Evolutionary conservation across 306 rosid genomes (phyloP).

Genomic region (Calophaca sinica): DNA sequence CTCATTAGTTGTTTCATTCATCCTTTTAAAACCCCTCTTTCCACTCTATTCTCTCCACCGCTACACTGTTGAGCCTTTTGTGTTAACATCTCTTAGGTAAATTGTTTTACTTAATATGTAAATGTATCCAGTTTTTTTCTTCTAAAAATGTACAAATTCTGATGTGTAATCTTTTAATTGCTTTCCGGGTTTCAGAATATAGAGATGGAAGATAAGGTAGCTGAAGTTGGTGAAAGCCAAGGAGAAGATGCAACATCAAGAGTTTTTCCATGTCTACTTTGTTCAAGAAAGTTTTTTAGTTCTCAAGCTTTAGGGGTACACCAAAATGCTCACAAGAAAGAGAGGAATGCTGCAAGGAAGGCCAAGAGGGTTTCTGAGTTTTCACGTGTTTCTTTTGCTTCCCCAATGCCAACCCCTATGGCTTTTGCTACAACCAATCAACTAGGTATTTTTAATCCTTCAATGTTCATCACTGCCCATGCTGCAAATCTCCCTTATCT

Average conservation of each 20-base stretch:
- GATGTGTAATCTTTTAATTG: background rate
- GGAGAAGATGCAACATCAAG: conserved; percentile 53
- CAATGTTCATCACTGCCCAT: conserved; percentile 61
- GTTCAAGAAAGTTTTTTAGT: conserved; percentile 80
- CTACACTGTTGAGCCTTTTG: conserved; percentile 20
- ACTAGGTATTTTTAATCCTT: conserved; percentile 52
- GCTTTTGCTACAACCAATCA: conserved; percentile 59
- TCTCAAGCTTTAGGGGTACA: conserved; percentile 94
- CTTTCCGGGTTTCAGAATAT: conserved; percentile 36
- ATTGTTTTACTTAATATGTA: background rate
- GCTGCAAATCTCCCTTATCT: conserved; percentile 57
- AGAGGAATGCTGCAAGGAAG: conserved; percentile 76
- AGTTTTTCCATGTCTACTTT: conserved; percentile 74
- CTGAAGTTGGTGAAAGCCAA: conserved; percentile 16
- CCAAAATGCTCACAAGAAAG: conserved; percentile 93
- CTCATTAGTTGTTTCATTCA: background rate
- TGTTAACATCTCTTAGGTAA: conserved; percentile 40
- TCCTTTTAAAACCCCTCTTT: background rate
- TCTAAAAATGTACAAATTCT: background rate
- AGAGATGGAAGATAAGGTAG: conserved; percentile 56
- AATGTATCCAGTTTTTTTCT: background rate
- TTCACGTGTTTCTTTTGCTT: conserved; percentile 37
- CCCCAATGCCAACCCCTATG: conserved; percentile 45
- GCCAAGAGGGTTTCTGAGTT: conserved; percentile 58
- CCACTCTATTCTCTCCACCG: conserved; percentile 31